Evolutionary conservation across 2,329 filamentous ascomycete species (phyloP).

Genomic region (Colletotrichum liriopes): DNA sequence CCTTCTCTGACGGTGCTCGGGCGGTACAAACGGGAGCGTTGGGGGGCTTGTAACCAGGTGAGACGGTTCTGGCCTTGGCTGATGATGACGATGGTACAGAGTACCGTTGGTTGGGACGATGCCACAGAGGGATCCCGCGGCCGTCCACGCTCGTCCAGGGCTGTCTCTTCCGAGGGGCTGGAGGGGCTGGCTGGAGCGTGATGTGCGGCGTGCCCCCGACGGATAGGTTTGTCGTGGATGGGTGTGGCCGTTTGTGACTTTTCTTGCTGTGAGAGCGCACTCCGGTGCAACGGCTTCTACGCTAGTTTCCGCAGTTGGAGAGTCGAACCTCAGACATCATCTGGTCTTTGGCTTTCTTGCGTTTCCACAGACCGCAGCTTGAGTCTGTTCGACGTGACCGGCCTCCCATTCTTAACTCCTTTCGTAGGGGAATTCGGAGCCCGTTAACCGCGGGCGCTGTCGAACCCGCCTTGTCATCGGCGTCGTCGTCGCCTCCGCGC

Average conservation of each 20-base stretch:
- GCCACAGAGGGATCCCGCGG: constrained; percentile 16
- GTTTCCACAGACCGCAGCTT: neutral
- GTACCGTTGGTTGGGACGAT: neutral
- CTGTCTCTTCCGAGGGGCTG: constrained; percentile 17
- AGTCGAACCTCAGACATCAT: constrained; percentile 32
- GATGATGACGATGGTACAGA: constrained; percentile 29
- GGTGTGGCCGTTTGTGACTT: constrained; percentile 3
- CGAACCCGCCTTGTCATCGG: constrained; percentile 25
- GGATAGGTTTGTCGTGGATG: constrained; percentile 2
- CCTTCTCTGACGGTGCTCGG: constrained; percentile 1
- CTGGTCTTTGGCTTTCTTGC: constrained; percentile 9
- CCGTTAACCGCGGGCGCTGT: constrained; percentile 14
- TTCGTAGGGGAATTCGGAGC: neutral
- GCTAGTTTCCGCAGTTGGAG: constrained; percentile 11
- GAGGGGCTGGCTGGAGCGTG: neutral
- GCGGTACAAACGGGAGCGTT: constrained; percentile 30
- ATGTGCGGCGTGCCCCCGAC: constrained; percentile 2
- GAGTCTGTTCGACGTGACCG: constrained; percentile 20
- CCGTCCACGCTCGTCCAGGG: neutral
- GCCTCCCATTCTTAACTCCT: constrained; percentile 13
- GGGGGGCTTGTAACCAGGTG: constrained; percentile 32
- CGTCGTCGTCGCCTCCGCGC: constrained; percentile 2
- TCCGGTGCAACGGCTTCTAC: constrained; percentile 11
- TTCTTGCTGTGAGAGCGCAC: neutral
- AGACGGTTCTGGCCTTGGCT: constrained; percentile 38